These are phyloP conservation scores for Marchantia polymorpha DNA, from an alignment of 225 moss, liverwort and hornwort species.

Conservation along the genomic window DNA sequence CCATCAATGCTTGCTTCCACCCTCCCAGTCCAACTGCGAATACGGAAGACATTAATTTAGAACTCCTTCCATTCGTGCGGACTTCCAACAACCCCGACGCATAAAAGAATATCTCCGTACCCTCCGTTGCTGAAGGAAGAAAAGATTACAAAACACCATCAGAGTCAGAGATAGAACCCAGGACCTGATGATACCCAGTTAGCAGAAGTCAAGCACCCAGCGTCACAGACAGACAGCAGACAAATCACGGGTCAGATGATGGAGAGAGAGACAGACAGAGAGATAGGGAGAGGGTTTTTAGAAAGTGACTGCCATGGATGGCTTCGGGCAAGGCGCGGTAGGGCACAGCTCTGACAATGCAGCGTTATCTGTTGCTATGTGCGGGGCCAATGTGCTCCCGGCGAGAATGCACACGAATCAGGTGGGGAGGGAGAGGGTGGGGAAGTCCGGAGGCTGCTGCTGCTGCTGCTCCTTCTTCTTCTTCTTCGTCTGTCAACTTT, in stretches of 20 bases:
- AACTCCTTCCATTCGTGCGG: too few species aligned
- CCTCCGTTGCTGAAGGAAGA: too few species aligned
- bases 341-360: not conserved
- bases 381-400: not conserved
- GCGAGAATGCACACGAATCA: not conserved
- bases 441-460: too few species aligned
- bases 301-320: not conserved
- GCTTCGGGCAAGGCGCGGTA: not conserved
- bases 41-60: not conserved
- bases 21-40: not conserved
- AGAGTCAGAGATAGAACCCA: too few species aligned
- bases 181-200: too few species aligned
- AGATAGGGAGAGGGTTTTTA: not conserved
- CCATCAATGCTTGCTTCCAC: not conserved
- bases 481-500: too few species aligned
- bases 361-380: not conserved
- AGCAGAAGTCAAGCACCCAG: not conserved
- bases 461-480: too few species aligned
- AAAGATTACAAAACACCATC: too few species aligned
- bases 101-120: too few species aligned
- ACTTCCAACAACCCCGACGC: too few species aligned
- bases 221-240: not conserved
- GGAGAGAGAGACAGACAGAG: too few species aligned
- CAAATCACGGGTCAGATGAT: not conserved
- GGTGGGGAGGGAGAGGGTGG: not conserved